Percentiles rank a stretch among this genome's conserved stretches.
Conservation (phyloP, 805 yeast species). For the Ascoidea asiatica region DNA sequence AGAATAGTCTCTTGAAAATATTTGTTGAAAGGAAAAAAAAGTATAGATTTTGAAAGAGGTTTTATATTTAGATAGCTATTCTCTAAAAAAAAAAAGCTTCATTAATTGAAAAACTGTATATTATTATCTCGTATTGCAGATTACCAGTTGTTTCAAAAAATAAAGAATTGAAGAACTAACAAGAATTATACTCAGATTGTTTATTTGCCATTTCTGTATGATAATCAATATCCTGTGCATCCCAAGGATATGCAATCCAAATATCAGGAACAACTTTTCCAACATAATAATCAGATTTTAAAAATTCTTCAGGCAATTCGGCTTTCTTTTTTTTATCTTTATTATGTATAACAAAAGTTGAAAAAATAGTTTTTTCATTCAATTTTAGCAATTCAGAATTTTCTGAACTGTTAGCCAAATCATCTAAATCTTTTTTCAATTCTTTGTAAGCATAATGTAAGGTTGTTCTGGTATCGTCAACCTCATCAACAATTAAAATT, state of each 20-base stretch:
- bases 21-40: too few relatives aligned
- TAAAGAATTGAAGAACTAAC: not conserved
- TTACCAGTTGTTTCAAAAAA: constrained; percentile 1
- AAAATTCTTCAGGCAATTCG: constrained; percentile 46
- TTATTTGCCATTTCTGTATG: constrained; percentile 53
- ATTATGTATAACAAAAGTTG: constrained; percentile 74
- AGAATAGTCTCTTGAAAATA: too few relatives aligned
- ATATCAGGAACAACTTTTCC: constrained; percentile 64
- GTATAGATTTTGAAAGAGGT: too few relatives aligned
- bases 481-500: constrained; percentile 77
- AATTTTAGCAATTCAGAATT: constrained; percentile 45
- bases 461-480: constrained; percentile 86
- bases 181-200: constrained; percentile 49
- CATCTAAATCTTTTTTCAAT: constrained; percentile 37
- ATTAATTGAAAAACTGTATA: not conserved
- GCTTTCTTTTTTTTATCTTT: constrained; percentile 75
- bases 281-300: constrained; percentile 55
- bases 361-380: constrained; percentile 54
- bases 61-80: not conserved
- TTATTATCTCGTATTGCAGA: too few relatives aligned
- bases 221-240: constrained; percentile 64
- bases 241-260: constrained; percentile 93
- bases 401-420: constrained; percentile 26
- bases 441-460: constrained; percentile 74
- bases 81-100: not conserved